Evolutionary conservation across 2,329 filamentous ascomycete species (phyloP).

Genomic region (Penicillium expansum): DNA sequence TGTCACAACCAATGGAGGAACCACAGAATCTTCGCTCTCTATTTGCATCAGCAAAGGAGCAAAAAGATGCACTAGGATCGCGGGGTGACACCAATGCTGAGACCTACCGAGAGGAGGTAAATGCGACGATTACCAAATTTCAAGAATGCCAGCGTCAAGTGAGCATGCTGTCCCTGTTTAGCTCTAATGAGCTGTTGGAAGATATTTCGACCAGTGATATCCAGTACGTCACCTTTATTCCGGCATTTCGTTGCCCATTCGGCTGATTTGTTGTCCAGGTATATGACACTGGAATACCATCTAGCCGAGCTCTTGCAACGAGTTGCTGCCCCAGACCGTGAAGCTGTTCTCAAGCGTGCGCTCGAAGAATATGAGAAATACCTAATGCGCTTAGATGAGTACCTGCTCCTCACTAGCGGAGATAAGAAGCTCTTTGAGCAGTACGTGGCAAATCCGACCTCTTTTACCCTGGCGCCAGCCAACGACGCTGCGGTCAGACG

Average conservation of each 20-base stretch:
- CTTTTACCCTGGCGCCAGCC: conserved; percentile 69
- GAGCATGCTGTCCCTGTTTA: conserved; percentile 76
- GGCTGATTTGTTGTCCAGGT: conserved; percentile 46
- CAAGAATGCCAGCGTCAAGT: conserved; percentile 69
- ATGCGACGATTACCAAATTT: conserved; percentile 66
- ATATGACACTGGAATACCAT: conserved; percentile 73
- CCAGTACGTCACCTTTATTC: conserved; percentile 52
- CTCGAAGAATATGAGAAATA: conserved; percentile 74
- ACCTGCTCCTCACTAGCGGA: conserved; percentile 64
- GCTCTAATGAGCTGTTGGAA: conserved; percentile 81
- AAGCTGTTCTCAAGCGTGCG: conserved; percentile 60
- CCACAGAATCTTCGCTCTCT: conserved; percentile 55
- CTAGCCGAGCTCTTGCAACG: conserved; percentile 76
- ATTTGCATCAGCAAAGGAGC: conserved; percentile 55
- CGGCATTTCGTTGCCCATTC: not conserved
- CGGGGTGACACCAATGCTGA: conserved; percentile 64
- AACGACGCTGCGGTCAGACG: conserved; percentile 67
- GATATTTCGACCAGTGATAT: conserved; percentile 82
- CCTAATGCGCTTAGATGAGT: conserved; percentile 72
- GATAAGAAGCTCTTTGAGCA: conserved; percentile 69
- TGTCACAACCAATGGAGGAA: conserved; percentile 41
- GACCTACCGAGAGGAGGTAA: conserved; percentile 66
- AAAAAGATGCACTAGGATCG: conserved; percentile 58
- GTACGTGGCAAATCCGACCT: conserved; percentile 69
- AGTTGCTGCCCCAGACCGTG: conserved; percentile 61